These are phyloP conservation scores for Phytophthora pistaciae DNA, from an alignment of 352 stramenopile genomes.

Conservation along the genomic window DNA sequence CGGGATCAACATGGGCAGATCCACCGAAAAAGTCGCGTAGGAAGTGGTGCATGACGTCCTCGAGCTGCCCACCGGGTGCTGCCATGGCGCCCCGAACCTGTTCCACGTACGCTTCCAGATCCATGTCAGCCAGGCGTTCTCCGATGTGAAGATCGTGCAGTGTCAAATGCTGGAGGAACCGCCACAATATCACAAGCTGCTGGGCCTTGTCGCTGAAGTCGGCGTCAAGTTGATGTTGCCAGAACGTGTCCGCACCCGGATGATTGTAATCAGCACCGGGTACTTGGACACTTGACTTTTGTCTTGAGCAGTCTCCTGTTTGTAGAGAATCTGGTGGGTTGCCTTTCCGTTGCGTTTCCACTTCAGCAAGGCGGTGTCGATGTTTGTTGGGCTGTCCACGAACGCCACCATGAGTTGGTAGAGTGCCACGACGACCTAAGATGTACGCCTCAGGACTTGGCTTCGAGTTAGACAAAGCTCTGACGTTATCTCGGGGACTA, in stretches of 20 bases:
- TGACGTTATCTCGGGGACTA: not conserved
- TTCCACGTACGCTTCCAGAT: not conserved
- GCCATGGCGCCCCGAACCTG: not conserved
- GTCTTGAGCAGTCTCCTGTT: not conserved
- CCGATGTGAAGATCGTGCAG: not conserved
- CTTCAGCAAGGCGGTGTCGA: not conserved
- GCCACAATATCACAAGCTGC: not conserved
- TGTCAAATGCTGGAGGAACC: not conserved
- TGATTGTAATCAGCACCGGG: not conserved
- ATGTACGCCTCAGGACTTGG: not conserved
- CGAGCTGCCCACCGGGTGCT: not conserved
- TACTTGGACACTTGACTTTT: not conserved
- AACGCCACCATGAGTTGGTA: too few species aligned
- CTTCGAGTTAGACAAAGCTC: not conserved
- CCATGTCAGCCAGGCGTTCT: not conserved
- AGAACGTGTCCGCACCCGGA: not conserved
- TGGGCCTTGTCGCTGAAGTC: not conserved
- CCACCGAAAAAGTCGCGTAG: not conserved
- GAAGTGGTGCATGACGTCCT: not conserved
- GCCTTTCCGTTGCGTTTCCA: not conserved
- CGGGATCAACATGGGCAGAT: not conserved
- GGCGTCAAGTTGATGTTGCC: not conserved
- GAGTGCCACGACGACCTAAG: not conserved
- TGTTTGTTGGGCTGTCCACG: not conserved
- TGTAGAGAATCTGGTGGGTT: not conserved